Evolutionary conservation across 1,284 basidiomycete species (phyloP), one percentile per base, ranked within the genome.

Genomic region (Ganoderma lingzhi): DNA sequence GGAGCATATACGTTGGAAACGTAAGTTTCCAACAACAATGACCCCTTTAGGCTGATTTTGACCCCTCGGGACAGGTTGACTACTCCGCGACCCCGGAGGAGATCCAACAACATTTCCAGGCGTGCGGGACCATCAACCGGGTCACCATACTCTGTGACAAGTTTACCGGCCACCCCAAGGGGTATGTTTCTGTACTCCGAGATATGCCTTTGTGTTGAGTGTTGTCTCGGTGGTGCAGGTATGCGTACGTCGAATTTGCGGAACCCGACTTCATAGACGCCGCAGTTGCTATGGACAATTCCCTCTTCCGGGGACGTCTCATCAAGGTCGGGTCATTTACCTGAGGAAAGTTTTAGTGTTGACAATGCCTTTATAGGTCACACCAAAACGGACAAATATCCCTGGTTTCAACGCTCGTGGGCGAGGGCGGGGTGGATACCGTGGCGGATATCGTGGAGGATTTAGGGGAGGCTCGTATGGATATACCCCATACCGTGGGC

Each of bases 131-230:
- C 28, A 99, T 99, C 82, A 99, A 99, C 84, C 91, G 98, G 76
- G 96, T 99, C 63, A 99, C 98, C 0, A 99, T 99, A 78, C 89
- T 99, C 35, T 99, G 98, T 82, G 98, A 99, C 87, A 99, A 99
- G 84, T 99, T 98, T 82, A 99, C 97, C 19, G 98, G 98, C 58
- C 97, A 99, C 85, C 97, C 98, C 53, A 99, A 99, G 90, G 98
- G 97, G 95, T 97, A 75, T 71, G 90, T 83, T 42, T 53, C 44
- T 30, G 15, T 14, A 15, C 56, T 1, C 37, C 42, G 19, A 12
- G 10, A 23, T 10, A 23, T 32, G 5, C 28, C 15, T 63, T 42
- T 6, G 6, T 51, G n/a, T 19, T 42, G 23, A 45, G 59, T 32
- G 12, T 62, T 59, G 44, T 66, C 62, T 53, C 55, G 28, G 42